These are phyloP conservation scores for Dryas integrifolia DNA, from an alignment of 331 rosid species.

Conservation along the genomic window DNA sequence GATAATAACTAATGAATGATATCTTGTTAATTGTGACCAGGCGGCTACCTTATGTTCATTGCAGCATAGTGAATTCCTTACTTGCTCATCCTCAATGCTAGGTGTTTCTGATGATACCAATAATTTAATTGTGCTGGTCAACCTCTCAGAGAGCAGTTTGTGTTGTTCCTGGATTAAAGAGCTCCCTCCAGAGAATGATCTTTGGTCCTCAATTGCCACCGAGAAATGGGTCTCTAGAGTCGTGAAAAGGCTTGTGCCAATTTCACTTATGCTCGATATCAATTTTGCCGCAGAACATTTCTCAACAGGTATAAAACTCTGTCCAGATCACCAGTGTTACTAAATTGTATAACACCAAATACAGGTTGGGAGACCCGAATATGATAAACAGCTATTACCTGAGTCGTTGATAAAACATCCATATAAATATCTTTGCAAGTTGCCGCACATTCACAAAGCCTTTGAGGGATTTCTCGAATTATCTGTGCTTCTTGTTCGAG, in stretches of 20 bases:
- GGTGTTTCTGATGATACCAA: constrained; percentile 50
- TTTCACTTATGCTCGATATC: constrained; percentile 61
- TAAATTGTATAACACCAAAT: constrained; percentile 21
- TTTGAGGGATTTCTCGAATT: constrained; percentile 46
- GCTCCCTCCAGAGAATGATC: constrained; percentile 29
- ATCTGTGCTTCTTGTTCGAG: constrained; percentile 52
- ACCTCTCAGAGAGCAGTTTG: constrained; percentile 46
- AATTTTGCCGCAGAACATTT: constrained; percentile 46
- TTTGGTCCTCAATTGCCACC: constrained; percentile 33
- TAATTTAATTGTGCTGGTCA: constrained; percentile 49
- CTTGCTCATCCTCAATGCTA: constrained; percentile 31
- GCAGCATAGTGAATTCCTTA: constrained; percentile 35
- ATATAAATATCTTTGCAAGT: constrained; percentile 59
- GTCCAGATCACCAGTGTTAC: constrained; percentile 28
- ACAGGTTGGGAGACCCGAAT: constrained; percentile 10
- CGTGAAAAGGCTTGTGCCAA: constrained; percentile 55
- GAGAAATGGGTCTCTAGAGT: constrained; percentile 57
- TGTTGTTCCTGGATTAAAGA: constrained; percentile 48
- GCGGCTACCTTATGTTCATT: constrained; percentile 67
- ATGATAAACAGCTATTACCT: constrained; percentile 47
- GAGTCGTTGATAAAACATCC: constrained; percentile 53
- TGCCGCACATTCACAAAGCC: constrained; percentile 45
- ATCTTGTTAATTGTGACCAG: constrained; percentile 54
- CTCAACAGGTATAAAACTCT: constrained; percentile 49
- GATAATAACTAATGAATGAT: constrained; percentile 42